Percentiles rank a stretch among this genome's conserved stretches.
These are phyloP conservation scores for Podila epigama DNA, from an alignment of 192 early-diverging fungal genomes.

Conservation along the genomic window DNA sequence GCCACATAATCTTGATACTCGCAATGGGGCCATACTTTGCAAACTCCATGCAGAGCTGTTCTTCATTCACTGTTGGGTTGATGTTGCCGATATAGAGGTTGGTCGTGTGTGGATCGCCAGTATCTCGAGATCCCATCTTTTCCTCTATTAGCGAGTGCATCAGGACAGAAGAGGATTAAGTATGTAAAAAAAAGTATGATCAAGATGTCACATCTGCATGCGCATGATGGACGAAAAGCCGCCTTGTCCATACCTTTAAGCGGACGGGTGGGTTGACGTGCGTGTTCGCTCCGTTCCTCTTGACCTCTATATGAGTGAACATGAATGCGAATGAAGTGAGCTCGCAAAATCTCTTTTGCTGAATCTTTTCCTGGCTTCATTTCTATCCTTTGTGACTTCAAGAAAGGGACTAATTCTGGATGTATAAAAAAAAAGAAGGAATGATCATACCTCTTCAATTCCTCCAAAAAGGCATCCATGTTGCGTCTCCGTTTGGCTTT, in stretches of 20 bases:
- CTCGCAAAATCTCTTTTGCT: not conserved
- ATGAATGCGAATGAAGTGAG: not conserved
- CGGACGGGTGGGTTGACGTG: slow-evolving; percentile 47
- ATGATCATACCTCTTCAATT: slow-evolving; percentile 69
- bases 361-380: no score
- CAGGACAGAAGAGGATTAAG: not conserved
- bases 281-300: slow-evolving; percentile 65
- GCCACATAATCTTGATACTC: slow-evolving; percentile 97
- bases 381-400: no score
- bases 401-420: no score
- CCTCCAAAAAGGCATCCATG: slow-evolving; percentile 84
- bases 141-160: slow-evolving; percentile 2
- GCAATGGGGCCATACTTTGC: slow-evolving; percentile 84
- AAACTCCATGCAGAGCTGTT: slow-evolving; percentile 77
- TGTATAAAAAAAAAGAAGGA: no score
- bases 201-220: no score
- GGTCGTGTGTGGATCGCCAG: slow-evolving; percentile 77
- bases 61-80: slow-evolving; percentile 76
- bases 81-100: slow-evolving; percentile 89
- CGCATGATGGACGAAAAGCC: slow-evolving; percentile 6
- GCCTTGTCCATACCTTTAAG: slow-evolving; percentile 17
- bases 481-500: slow-evolving; percentile 76
- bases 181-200: slow-evolving; percentile 3
- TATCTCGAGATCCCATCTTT: slow-evolving; percentile 68
- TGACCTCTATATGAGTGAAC: slow-evolving; percentile 56